Percentiles rank a stretch among this genome's conserved stretches.
These are phyloP conservation scores for Populus hybrid DNA, from an alignment of 441 rosid species.

Conservation along the genomic window DNA sequence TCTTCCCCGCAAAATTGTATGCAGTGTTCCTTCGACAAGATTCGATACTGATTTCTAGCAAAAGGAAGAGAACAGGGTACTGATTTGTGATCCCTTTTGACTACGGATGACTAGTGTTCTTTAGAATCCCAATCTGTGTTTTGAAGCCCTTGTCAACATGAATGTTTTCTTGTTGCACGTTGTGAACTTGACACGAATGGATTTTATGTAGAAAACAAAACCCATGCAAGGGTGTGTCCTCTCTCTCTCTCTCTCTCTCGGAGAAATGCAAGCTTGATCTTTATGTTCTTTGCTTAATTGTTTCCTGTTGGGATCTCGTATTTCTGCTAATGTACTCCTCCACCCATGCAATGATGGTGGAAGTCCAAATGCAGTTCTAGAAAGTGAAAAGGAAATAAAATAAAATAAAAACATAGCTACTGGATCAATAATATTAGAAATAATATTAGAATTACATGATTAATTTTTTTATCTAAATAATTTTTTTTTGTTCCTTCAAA, in stretches of 20 bases:
- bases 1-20: slow-evolving; percentile 2
- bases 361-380: neutral
- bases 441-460: too few species aligned
- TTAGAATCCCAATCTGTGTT: neutral
- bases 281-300: neutral
- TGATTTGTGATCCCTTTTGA: neutral
- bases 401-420: too few species aligned
- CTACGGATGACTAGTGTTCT: neutral
- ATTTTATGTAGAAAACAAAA: neutral
- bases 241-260: too few species aligned
- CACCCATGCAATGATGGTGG: neutral
- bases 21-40: neutral
- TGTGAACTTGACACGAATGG: neutral
- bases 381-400: too few species aligned
- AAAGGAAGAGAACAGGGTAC: slow-evolving; percentile 4
- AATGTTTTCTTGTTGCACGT: neutral
- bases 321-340: neutral
- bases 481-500: neutral
- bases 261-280: too few species aligned
- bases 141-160: neutral
- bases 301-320: neutral
- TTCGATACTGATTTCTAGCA: slow-evolving; percentile 1
- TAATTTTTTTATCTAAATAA: too few species aligned
- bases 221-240: neutral
- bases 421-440: too few species aligned